phyloP scores from a whole-genome alignment of 1,284 basidiomycete genomes.

The Moesziomyces sp. region DNA sequence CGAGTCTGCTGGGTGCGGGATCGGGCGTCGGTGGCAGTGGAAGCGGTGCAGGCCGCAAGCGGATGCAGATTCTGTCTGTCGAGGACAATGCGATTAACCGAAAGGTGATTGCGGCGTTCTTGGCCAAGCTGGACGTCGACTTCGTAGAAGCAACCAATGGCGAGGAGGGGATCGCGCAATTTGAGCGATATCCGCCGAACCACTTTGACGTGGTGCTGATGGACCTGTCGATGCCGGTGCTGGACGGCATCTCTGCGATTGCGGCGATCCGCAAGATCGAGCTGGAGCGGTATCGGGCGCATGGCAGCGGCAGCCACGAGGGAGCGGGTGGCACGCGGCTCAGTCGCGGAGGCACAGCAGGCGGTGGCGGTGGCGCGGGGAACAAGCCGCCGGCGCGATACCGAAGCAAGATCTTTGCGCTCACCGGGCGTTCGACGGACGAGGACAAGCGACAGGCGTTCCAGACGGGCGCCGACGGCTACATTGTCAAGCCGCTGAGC shows the following conservation, averaged over 20 bases:
- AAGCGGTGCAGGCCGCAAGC: constrained; percentile 30
- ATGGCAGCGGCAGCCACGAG: constrained; percentile 9
- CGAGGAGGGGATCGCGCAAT: constrained; percentile 54
- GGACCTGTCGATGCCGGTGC: constrained; percentile 90
- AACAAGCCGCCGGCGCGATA: constrained; percentile 17
- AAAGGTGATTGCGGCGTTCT: constrained; percentile 53
- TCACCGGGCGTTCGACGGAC: constrained; percentile 90
- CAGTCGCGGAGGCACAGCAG: not conserved
- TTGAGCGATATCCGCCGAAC: constrained; percentile 39
- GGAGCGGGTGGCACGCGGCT: not conserved
- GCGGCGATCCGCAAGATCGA: constrained; percentile 84
- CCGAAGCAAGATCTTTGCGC: constrained; percentile 79
- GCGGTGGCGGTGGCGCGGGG: not conserved
- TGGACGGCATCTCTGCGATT: constrained; percentile 87
- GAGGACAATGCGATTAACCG: constrained; percentile 64
- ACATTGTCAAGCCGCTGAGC: constrained; percentile 73
- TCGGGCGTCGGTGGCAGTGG: constrained; percentile 6
- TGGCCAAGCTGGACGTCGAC: constrained; percentile 49
- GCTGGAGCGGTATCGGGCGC: constrained; percentile 69
- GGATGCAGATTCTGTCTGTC: constrained; percentile 56
- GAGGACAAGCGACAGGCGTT: constrained; percentile 93
- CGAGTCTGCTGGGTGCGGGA: constrained; percentile 10
- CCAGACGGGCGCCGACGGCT: constrained; percentile 91
- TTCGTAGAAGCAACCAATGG: constrained; percentile 59
- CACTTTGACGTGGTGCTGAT: constrained; percentile 68